Evolutionary conservation across 192 early-diverging fungal species (phyloP), one percentile per base, ranked within the genome.

Genomic region (Linnemannia zychae): DNA sequence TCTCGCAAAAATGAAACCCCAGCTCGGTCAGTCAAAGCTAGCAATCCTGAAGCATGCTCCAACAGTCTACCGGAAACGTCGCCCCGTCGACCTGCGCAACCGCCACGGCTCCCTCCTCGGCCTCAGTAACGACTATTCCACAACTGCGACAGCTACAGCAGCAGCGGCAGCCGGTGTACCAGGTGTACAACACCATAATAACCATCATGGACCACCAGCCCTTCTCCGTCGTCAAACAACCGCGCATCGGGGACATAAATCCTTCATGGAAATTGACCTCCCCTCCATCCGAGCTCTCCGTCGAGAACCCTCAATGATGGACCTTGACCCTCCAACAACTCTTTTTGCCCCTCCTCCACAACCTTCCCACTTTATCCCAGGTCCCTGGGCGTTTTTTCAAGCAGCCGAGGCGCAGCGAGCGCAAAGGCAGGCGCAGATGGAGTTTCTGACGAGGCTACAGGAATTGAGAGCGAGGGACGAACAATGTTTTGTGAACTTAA

Each of bases 281-380:
- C 82, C 82, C 20, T 84, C 82, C 7, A 78, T 84, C 38, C 63
- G 67, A 37, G 72, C 72, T 15, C 60, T 84, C 31, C 72, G 82
- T 50, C 82, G 82, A 17, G 82, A 84, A 36, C 82, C 82, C 4
- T 74, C 82, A 0, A 78, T 84, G 77, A 84, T 84, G 82, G 82
- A 84, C 37, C 73, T 84, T 5, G 82, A 84, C 66, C 82, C 82
- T 20, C 82, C 82, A 0, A 20, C 31, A 2, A 78, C 82, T 5
- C 72, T 84, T 22, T 84, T 84, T 65, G 68, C 72, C 4, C 82
- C 82, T 16, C 57, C 77, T 5, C 82, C 82, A 3, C 57, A 15
- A 4, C 82, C 82, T 0, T 40, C 82, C 6, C 71, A 84, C 17
- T 84, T 84, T 47, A n/a, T 73, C 18, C 82, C 82, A 1, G 82